Conservation (phyloP, 2,329 filamentous ascomycete species). For the Aspergillus intermedius region DNA sequence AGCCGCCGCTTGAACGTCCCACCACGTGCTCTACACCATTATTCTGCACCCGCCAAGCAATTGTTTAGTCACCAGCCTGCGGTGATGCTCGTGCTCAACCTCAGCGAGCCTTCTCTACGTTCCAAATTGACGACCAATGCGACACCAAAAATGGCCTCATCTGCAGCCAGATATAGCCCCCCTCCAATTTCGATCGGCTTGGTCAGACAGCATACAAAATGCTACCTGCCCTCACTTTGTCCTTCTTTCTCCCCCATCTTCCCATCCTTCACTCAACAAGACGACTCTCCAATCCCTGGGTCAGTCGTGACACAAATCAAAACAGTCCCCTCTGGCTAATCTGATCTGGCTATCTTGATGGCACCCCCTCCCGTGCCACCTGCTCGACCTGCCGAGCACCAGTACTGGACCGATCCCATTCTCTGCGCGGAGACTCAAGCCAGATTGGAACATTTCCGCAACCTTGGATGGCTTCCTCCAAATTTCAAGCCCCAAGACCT, state of each 20-base stretch:
- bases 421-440: constrained; percentile 20
- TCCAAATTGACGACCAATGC: constrained; percentile 3
- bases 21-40: no score
- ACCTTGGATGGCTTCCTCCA: constrained; percentile 18
- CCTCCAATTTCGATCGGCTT: constrained; percentile 1
- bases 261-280: background rate
- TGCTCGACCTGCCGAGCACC: constrained; percentile 6
- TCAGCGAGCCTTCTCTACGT: no score
- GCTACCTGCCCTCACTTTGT: background rate
- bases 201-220: background rate
- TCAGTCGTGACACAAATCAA: background rate
- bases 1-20: no score
- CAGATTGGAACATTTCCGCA: constrained; percentile 18
- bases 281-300: background rate
- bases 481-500: constrained; percentile 19
- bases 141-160: constrained; percentile 16
- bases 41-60: no score
- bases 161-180: constrained; percentile 1
- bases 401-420: constrained; percentile 20
- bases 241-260: background rate
- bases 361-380: background rate
- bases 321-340: constrained; percentile 3
- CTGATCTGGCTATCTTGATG: constrained; percentile 5
- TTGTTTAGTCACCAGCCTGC: no score
- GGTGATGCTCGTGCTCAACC: no score